Base-by-base conservation (phyloP, 768 basidiomycete genomes). In the Leccinum truebloodii region DNA sequence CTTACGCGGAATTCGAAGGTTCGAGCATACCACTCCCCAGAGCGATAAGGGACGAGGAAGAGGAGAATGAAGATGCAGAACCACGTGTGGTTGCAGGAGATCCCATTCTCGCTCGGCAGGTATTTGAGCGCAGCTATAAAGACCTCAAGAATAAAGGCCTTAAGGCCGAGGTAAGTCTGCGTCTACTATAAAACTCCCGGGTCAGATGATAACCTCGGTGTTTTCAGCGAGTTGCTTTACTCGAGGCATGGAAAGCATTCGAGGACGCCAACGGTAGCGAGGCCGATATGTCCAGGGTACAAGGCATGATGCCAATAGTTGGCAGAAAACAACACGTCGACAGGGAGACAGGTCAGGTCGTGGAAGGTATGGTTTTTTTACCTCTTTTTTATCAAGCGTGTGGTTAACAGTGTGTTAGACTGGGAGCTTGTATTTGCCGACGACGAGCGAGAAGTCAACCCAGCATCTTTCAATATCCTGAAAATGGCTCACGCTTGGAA, bases 401-500 rank as follows among this genome's bases (percentile, higher is more conserved):
- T 58, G 34, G 41, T 37, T 65, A 22, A 63, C 20, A 5, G 30
- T 48, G n/a, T 57, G 48, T 13, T 59, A 95, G 95, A 96, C 68
- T 96, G 91, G 88, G 95, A 96, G 69, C 85, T 95, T 69, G 88
- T 95, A 22, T 98, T 98, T 74, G 88, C 94, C 28, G 96, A 98
- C 79, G 96, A 98, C 81, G 94, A 97, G 69, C 83, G 89, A 55
- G 95, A 96, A 69, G 85, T 89, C 51, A 96, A 97, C 69, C 93
- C 95, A 0, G 88, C 93, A 0, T 86, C 92, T 0, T 96, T 95
- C 88, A 96, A 95, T 69, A 95, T 98, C 81, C 79, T 98, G 71
- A 90, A 95, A 72, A 93, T 91, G 82, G 96, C 96, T 0, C 94
- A 95, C 70, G 89, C 88, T 0, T 98, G 95, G 95, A 89, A 88